These are phyloP conservation scores for Penicillium dipodomyicola DNA, from an alignment of 495 filamentous ascomycete genomes.

Conservation along the genomic window DNA sequence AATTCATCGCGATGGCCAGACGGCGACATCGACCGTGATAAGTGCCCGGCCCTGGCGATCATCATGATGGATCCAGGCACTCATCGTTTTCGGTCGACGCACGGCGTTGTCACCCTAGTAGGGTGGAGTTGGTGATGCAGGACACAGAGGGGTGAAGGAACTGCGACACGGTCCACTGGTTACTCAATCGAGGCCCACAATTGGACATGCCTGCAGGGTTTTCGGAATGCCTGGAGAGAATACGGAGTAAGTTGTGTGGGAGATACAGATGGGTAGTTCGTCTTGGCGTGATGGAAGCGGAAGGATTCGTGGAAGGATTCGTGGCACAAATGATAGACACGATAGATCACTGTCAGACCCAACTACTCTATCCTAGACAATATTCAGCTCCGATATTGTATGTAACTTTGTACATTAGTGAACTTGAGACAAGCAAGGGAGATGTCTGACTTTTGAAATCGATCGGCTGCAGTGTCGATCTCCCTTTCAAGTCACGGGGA, in stretches of 20 bases:
- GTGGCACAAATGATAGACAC: not conserved
- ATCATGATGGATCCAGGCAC: constrained; percentile 27
- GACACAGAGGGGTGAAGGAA: constrained; percentile 17
- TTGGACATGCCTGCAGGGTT: constrained; percentile 26
- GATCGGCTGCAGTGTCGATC: constrained; percentile 27
- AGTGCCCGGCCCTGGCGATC: constrained; percentile 26
- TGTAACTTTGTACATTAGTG: not conserved
- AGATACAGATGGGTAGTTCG: not conserved
- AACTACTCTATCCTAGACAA: not conserved
- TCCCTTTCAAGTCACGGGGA: constrained; percentile 9
- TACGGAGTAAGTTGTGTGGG: not conserved
- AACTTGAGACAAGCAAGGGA: constrained; percentile 19
- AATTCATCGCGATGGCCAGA: constrained; percentile 17
- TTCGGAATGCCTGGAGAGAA: constrained; percentile 21
- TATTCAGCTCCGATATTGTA: not conserved
- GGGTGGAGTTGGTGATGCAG: constrained; percentile 23
- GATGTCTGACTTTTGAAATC: not conserved
- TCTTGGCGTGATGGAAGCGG: constrained; percentile 16
- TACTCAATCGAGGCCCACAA: constrained; percentile 12
- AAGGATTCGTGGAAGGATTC: constrained; percentile 1
- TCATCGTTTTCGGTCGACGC: constrained; percentile 29
- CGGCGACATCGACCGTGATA: constrained; percentile 28
- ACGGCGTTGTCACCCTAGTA: constrained; percentile 23
- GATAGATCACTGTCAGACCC: not conserved
- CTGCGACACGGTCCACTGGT: constrained; percentile 25